phyloP scores from a whole-genome alignment of 2,329 filamentous ascomycete genomes.

The Paecilomyces niveus region DNA sequence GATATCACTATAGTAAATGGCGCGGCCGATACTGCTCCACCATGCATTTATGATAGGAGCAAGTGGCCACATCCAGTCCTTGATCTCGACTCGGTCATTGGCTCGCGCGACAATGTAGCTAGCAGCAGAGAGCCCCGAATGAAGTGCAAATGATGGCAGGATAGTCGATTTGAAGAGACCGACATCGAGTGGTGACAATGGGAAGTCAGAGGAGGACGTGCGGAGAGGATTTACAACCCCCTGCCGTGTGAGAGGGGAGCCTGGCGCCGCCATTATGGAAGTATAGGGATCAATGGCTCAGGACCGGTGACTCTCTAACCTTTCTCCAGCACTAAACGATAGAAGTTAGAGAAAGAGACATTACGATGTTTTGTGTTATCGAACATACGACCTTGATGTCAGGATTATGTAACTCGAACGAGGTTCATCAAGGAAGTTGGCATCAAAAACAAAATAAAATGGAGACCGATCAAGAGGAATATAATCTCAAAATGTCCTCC shows the following conservation, averaged over 20 bases:
- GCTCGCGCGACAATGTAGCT: conserved; percentile 47
- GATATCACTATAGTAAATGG: conserved; percentile 40
- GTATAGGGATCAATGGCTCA: not conserved
- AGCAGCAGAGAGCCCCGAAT: conserved; percentile 45
- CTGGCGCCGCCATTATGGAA: not conserved
- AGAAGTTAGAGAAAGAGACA: not conserved
- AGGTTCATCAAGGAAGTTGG: not conserved
- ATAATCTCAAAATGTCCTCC: no score
- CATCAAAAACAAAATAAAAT: not conserved
- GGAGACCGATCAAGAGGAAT: not conserved
- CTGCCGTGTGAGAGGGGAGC: conserved; percentile 4
- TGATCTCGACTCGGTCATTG: conserved; percentile 51
- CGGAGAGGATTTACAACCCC: not conserved
- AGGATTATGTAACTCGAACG: conserved; percentile 11
- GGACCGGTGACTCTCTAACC: not conserved
- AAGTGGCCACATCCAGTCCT: conserved; percentile 54
- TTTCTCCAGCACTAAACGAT: not conserved
- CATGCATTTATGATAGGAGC: conserved; percentile 52
- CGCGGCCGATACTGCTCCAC: conserved; percentile 53
- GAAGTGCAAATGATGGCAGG: conserved; percentile 48
- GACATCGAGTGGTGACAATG: conserved; percentile 20
- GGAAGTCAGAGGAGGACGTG: not conserved
- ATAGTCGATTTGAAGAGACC: conserved; percentile 49
- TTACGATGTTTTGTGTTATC: not conserved
- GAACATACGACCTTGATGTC: conserved; percentile 11